phyloP scores from a whole-genome alignment of 2,329 filamentous ascomycete species.

The Monosporascus sp. region DNA sequence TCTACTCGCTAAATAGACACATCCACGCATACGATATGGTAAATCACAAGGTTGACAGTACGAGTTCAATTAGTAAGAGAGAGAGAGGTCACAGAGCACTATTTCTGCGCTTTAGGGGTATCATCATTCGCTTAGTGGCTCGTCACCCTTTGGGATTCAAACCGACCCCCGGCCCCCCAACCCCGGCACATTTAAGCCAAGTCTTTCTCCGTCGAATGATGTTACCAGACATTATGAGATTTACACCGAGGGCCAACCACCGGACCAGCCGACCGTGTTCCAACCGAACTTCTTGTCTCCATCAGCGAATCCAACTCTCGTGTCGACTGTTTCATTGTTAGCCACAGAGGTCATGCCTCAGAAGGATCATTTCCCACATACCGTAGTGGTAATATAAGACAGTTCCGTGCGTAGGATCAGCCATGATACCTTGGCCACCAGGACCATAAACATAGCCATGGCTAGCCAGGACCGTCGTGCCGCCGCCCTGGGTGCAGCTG shows the following conservation, averaged over 20 bases:
- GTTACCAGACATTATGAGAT: background rate
- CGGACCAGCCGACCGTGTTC: constrained; percentile 37
- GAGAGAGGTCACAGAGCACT: too few species aligned
- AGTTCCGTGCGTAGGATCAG: constrained; percentile 42
- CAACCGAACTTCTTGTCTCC: constrained; percentile 40
- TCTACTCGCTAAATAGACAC: too few species aligned
- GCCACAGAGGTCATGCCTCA: background rate
- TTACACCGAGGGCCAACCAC: constrained; percentile 39
- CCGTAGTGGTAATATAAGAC: constrained; percentile 60
- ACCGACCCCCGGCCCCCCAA: too few species aligned
- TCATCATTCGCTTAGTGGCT: too few species aligned
- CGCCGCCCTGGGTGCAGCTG: constrained; percentile 50
- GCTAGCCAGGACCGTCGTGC: constrained; percentile 51
- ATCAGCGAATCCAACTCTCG: constrained; percentile 45
- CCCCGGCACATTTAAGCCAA: too few species aligned
- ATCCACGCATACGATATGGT: too few species aligned
- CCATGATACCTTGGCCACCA: constrained; percentile 56
- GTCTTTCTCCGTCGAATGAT: too few species aligned
- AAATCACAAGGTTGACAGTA: too few species aligned
- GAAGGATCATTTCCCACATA: background rate
- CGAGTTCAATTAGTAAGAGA: too few species aligned
- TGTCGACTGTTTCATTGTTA: constrained; percentile 34
- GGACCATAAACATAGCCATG: constrained; percentile 57
- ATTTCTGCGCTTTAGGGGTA: too few species aligned
- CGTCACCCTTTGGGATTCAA: too few species aligned